phyloP scores from a whole-genome alignment of 2,329 filamentous ascomycete genomes.

The Nemania abortiva region DNA sequence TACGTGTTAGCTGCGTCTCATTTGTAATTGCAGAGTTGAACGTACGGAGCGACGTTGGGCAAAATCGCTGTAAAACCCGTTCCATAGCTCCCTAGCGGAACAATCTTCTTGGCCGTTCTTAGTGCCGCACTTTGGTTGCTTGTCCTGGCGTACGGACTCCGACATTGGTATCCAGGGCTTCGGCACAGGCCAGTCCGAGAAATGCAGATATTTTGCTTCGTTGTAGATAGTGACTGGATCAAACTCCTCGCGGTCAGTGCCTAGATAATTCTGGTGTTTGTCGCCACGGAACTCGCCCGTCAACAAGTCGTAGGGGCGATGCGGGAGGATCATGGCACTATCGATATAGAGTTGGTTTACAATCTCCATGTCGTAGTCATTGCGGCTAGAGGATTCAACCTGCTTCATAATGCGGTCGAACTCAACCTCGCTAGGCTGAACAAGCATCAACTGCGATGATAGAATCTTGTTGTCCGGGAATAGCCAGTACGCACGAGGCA shows the following conservation, averaged over 20 bases:
- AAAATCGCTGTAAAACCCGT: constrained; percentile 53
- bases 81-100: constrained; percentile 51
- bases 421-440: constrained; percentile 68
- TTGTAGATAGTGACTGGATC: constrained; percentile 65
- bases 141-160: constrained; percentile 44
- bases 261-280: constrained; percentile 60
- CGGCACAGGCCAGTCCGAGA: constrained; percentile 77
- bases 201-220: constrained; percentile 76
- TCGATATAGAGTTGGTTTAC: constrained; percentile 72
- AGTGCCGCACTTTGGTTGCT: constrained; percentile 51
- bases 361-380: constrained; percentile 75
- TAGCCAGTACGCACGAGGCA: constrained; percentile 80
- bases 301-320: constrained; percentile 71
- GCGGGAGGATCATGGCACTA: constrained; percentile 71
- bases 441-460: constrained; percentile 71
- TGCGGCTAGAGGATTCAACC: constrained; percentile 48
- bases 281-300: constrained; percentile 71
- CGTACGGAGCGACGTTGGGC: constrained; percentile 48
- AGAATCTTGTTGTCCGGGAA: constrained; percentile 65
- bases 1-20: constrained; percentile 24
- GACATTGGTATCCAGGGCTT: constrained; percentile 63
- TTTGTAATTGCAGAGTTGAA: constrained; percentile 8
- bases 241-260: constrained; percentile 62
- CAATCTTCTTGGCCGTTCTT: constrained; percentile 51
- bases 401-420: constrained; percentile 55